Conservation (phyloP, 805 yeast genomes). For the Yarrowia sp. region DNA sequence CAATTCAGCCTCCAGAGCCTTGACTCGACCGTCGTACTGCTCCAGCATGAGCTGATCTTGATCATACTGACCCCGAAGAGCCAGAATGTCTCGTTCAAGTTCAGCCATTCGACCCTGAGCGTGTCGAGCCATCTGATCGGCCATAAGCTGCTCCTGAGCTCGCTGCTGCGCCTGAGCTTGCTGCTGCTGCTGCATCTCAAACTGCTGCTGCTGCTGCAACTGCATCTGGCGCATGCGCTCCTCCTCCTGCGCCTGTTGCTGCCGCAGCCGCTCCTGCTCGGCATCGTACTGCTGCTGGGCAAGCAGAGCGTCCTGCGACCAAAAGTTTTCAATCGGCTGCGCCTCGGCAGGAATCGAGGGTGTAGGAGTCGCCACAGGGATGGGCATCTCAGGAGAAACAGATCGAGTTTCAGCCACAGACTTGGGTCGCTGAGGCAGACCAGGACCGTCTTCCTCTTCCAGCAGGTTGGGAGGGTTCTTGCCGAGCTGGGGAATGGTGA, state of each 20-base stretch:
- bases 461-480: constrained; percentile 59
- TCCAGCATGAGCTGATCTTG: constrained; percentile 78
- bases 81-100: constrained; percentile 74
- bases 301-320: constrained; percentile 40
- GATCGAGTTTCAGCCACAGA: constrained; percentile 33
- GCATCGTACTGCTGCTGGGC: constrained; percentile 54
- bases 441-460: constrained; percentile 44
- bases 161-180: constrained; percentile 66
- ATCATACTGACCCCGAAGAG: constrained; percentile 76
- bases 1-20: constrained; percentile 74
- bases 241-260: constrained; percentile 62
- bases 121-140: constrained; percentile 68
- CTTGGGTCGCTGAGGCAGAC: constrained; percentile 44
- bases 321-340: constrained; percentile 46
- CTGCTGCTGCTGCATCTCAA: constrained; percentile 71
- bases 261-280: constrained; percentile 60
- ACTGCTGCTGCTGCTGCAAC: constrained; percentile 63
- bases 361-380: constrained; percentile 30
- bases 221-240: constrained; percentile 67
- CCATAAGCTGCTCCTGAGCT: constrained; percentile 67
- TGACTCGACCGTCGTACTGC: constrained; percentile 84
- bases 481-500: constrained; percentile 71
- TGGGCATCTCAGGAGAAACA: constrained; percentile 31
- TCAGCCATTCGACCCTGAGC: constrained; percentile 77
- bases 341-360: constrained; percentile 39